Conservation (phyloP, 2,329 filamentous ascomycete species). For the Penicillium freii region DNA sequence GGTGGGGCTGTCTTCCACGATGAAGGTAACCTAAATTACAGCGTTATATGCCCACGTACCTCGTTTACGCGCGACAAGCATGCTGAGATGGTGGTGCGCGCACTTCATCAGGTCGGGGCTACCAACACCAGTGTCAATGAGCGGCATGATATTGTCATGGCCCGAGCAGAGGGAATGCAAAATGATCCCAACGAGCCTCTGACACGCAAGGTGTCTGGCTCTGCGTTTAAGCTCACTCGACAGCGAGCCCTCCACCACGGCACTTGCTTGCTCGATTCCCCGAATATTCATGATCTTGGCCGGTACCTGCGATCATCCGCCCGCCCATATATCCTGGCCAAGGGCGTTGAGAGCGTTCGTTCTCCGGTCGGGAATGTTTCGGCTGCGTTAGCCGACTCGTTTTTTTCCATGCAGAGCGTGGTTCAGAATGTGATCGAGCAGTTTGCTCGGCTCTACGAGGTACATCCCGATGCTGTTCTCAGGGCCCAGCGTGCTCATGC, state of each 20-base stretch:
- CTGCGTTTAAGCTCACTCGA: constrained; percentile 88
- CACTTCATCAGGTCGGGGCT: constrained; percentile 55
- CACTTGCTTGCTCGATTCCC: constrained; percentile 77
- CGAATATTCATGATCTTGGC: constrained; percentile 68
- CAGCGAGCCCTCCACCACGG: constrained; percentile 85
- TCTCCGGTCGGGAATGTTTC: constrained; percentile 79
- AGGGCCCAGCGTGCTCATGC: constrained; percentile 35
- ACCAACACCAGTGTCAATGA: constrained; percentile 73
- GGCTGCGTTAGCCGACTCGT: constrained; percentile 50
- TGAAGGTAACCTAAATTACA: constrained; percentile 88
- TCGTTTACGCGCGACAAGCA: constrained; percentile 81
- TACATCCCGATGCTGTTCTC: constrained; percentile 35
- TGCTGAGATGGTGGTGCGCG: constrained; percentile 89
- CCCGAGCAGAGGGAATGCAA: constrained; percentile 37
- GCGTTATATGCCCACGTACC: constrained; percentile 76
- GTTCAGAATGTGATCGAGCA: constrained; percentile 59
- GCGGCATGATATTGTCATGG: constrained; percentile 88
- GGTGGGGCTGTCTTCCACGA: constrained; percentile 96
- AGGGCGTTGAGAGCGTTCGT: constrained; percentile 87
- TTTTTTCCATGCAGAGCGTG: constrained; percentile 50
- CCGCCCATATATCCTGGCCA: constrained; percentile 70
- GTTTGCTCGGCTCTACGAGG: constrained; percentile 67
- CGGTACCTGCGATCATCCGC: constrained; percentile 75
- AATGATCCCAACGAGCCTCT: constrained; percentile 29
- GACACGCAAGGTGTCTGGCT: constrained; percentile 82